Evolutionary conservation across 495 filamentous ascomycete genomes (phyloP).

Genomic region (Penicillium ucsense): DNA sequence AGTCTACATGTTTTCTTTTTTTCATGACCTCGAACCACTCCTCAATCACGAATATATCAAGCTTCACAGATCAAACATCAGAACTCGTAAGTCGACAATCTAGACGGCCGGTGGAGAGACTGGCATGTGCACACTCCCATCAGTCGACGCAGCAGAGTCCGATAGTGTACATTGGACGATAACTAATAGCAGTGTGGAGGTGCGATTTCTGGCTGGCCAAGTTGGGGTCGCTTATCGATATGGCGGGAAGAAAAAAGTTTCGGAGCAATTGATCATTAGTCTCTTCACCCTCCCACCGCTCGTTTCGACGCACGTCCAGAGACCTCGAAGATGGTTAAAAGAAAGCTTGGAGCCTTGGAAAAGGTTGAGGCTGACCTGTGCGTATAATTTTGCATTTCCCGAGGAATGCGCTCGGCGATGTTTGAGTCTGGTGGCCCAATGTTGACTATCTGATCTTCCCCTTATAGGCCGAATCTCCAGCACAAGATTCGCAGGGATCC

Average conservation of each 20-base stretch:
- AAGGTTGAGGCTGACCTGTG: conserved; percentile 88
- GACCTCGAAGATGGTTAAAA: conserved; percentile 54
- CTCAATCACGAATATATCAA: too few species aligned
- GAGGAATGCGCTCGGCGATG: conserved; percentile 11
- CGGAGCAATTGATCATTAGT: conserved; percentile 13
- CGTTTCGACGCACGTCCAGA: conserved; percentile 1
- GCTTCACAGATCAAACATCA: too few species aligned
- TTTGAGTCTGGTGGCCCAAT: conserved; percentile 1
- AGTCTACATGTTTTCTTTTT: background rate
- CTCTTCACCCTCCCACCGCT: conserved; percentile 9
- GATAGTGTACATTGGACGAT: too few species aligned
- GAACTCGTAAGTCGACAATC: background rate
- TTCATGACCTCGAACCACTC: too few species aligned
- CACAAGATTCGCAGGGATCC: conserved; percentile 83
- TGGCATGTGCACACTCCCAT: too few species aligned
- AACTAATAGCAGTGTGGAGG: background rate
- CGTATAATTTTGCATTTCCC: conserved; percentile 16
- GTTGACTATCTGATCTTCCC: conserved; percentile 13
- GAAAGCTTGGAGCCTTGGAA: conserved; percentile 82
- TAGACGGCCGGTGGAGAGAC: too few species aligned
- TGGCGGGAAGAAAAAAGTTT: conserved; percentile 34
- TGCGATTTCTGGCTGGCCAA: background rate
- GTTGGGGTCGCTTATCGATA: conserved; percentile 36
- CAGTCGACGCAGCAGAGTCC: too few species aligned
- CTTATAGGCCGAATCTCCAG: conserved; percentile 64